Percentiles rank a stretch among this genome's conserved stretches.
phyloP scores from a whole-genome alignment of 495 filamentous ascomycete genomes.

The Cenococcum geophilum region DNA sequence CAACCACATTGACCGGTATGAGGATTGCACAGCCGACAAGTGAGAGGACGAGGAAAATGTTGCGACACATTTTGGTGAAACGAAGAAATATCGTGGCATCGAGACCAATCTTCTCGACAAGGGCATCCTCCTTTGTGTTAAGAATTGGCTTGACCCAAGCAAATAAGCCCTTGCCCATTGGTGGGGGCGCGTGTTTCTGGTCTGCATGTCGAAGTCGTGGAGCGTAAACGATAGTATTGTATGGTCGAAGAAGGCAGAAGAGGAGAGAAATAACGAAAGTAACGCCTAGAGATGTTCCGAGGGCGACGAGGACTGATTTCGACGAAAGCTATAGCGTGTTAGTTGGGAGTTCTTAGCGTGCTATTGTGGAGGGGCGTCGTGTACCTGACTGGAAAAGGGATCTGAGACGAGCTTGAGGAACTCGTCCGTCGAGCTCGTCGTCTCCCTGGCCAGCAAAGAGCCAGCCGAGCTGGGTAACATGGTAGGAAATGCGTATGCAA shows the following conservation, averaged over 20 bases:
- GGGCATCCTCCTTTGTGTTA: constrained; percentile 63
- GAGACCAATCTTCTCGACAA: constrained; percentile 75
- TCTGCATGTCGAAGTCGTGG: constrained; percentile 92
- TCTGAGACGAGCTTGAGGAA: constrained; percentile 35
- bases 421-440: constrained; percentile 26
- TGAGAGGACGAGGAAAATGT: constrained; percentile 70
- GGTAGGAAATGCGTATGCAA: constrained; percentile 12
- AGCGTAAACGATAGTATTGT: constrained; percentile 85
- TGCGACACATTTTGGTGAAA: constrained; percentile 84
- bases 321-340: constrained; percentile 46
- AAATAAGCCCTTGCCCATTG: constrained; percentile 75
- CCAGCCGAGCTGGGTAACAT: constrained; percentile 17
- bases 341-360: constrained; percentile 4
- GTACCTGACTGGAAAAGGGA: constrained; percentile 32
- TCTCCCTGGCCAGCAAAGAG: constrained; percentile 7
- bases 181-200: constrained; percentile 87
- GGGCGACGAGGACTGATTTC: constrained; percentile 67
- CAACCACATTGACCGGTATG: constrained; percentile 72
- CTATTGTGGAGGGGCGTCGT: neutral
- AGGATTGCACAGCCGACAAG: constrained; percentile 71
- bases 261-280: constrained; percentile 55
- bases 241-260: constrained; percentile 86
- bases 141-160: constrained; percentile 78
- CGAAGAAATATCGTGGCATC: constrained; percentile 88
- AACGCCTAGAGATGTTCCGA: constrained; percentile 74